Evolutionary conservation across 1,139 yeast species (phyloP), one percentile per base, ranked within the genome.

Genomic region (Geotrichum restrictum): DNA sequence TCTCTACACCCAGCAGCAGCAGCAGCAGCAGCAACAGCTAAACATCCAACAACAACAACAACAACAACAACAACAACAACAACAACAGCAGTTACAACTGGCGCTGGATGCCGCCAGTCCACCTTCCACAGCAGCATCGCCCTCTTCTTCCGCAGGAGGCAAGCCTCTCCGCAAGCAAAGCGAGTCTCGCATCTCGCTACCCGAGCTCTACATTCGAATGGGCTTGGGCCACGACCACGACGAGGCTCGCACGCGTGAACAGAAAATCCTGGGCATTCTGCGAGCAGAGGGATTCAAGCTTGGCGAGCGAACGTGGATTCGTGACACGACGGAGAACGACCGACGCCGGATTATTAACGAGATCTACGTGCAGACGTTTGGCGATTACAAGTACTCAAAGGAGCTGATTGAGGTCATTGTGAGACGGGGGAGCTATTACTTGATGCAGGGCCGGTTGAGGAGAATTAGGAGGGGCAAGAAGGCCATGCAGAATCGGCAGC

Each of bases 221-320:
- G 75, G 81, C 16, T 68, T 82, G 14, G 67, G 69, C 3, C 70
- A 77, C 13, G 69, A 77, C 55, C 75, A 76, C 18, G 75, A 74
- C 34, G 83, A 80, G 62, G 83, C 87, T 0, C 70, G 78, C 19
- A 66, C 67, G 45, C 71, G 85, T n/a, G 95, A 88, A 64, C 73
- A 74, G 44, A 76, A 76, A 44, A 77, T 88, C 10, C 69, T 88
- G 50, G 74, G 76, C 33, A 74, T 85, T 22, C 76, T 87, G 56
- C 76, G 75, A 46, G 80, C 77, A 45, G 74, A 85, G 56, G 79
- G 82, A 18, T 87, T 85, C 67, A 79, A 82, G 37, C 68, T 87
- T 34, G 95, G 95, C 5, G 77, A 79, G 59, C 79, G 79, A 63
- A 86, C 95, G 0, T 87, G 95, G 95, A 81, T 85, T 39, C 75